A percentile compares a stretch with the other conserved stretches of the same genome.
Evolutionary conservation across 2,329 filamentous ascomycete genomes (phyloP).

Genomic region (Botrytis squamosa): DNA sequence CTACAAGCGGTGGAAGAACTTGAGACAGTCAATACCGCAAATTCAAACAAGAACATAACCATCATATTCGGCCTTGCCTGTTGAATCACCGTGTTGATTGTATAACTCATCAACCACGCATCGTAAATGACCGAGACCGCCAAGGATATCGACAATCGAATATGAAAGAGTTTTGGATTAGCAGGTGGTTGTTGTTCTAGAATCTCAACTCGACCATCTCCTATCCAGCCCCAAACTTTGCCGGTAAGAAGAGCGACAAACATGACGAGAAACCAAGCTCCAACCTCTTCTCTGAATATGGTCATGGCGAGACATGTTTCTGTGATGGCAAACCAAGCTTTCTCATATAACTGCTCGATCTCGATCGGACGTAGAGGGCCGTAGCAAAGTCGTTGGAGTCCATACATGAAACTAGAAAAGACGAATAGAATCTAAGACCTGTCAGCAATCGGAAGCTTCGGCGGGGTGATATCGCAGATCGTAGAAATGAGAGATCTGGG

Average conservation of each 20-base stretch:
- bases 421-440: conserved; percentile 61
- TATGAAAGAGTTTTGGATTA: conserved; percentile 85
- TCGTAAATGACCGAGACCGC: conserved; percentile 78
- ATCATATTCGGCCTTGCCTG: conserved; percentile 96
- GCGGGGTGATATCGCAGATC: neutral
- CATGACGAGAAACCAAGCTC: conserved; percentile 94
- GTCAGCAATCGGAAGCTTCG: conserved; percentile 15
- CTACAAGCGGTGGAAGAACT: conserved; percentile 76
- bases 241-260: conserved; percentile 89
- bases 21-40: conserved; percentile 78
- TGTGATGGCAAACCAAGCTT: conserved; percentile 96
- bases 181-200: conserved; percentile 92
- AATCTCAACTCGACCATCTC: conserved; percentile 88
- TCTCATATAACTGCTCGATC: conserved; percentile 95
- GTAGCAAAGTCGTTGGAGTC: conserved; percentile 85
- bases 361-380: conserved; percentile 89
- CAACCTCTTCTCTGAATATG: conserved; percentile 92
- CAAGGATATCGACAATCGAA: conserved; percentile 75
- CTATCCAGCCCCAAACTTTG: conserved; percentile 99
- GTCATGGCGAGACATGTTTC: conserved; percentile 98
- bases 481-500: neutral
- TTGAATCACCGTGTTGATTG: conserved; percentile 77
- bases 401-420: conserved; percentile 78
- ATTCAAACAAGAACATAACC: conserved; percentile 99
- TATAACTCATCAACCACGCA: conserved; percentile 75